These are phyloP conservation scores for Saprolegnia parasitica DNA, from an alignment of 352 stramenopile species.

Conservation along the genomic window DNA sequence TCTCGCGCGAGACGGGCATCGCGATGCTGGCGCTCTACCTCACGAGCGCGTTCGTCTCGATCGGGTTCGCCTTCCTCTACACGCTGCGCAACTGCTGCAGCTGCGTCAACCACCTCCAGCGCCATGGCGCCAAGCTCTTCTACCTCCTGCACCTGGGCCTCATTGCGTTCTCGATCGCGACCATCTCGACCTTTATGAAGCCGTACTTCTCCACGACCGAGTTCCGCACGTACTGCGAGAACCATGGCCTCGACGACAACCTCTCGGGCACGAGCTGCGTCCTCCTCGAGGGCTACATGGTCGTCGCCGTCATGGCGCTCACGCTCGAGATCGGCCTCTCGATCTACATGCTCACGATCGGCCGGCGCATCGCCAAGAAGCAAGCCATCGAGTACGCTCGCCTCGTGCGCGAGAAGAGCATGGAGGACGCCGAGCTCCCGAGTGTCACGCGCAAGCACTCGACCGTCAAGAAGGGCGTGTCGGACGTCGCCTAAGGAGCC, in stretches of 20 bases:
- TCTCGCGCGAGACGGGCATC: conserved; percentile 11
- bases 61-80: conserved; percentile 20
- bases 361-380: conserved; percentile 23
- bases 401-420: conserved; percentile 21
- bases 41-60: background rate
- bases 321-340: conserved; percentile 21
- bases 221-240: conserved; percentile 9
- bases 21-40: conserved; percentile 20
- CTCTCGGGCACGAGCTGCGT: conserved; percentile 14
- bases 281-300: conserved; percentile 21
- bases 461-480: conserved; percentile 2
- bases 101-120: conserved; percentile 17
- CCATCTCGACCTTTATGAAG: conserved; percentile 22
- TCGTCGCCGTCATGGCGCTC: conserved; percentile 24
- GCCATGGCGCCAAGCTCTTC: conserved; percentile 19
- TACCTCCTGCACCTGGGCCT: conserved; percentile 23
- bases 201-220: conserved; percentile 8
- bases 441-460: background rate
- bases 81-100: conserved; percentile 18
- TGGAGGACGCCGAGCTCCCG: conserved; percentile 20
- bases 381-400: conserved; percentile 20
- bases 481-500: background rate
- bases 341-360: conserved; percentile 16
- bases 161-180: conserved; percentile 18
- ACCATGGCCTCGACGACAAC: conserved; percentile 17